Evolutionary conservation across 768 basidiomycete species (phyloP).

Genomic region (Hypholoma sublateritium): DNA sequence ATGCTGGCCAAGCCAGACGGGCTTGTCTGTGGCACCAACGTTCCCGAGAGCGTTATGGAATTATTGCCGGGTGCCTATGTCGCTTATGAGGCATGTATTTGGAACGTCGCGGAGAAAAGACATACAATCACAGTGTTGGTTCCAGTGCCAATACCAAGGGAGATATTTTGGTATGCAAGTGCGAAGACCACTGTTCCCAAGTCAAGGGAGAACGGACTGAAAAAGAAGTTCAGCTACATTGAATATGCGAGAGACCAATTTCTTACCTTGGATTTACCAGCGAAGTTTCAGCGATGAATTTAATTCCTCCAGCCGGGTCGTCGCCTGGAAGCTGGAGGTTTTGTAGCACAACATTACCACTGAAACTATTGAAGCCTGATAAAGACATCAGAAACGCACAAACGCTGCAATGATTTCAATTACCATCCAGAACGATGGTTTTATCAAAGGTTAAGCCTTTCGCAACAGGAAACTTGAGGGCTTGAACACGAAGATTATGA

Average conservation of each 20-base stretch:
- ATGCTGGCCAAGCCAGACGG: slow-evolving; percentile 45
- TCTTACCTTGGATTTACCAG: slow-evolving; percentile 57
- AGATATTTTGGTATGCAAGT: slow-evolving; percentile 55
- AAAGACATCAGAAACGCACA: not conserved
- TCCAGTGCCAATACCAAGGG: slow-evolving; percentile 56
- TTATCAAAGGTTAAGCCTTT: slow-evolving; percentile 69
- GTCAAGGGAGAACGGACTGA: slow-evolving; percentile 66
- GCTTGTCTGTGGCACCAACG: slow-evolving; percentile 52
- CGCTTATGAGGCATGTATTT: not conserved
- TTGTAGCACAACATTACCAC: slow-evolving; percentile 50
- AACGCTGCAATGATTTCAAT: not conserved
- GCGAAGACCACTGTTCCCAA: slow-evolving; percentile 68
- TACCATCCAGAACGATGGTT: slow-evolving; percentile 54
- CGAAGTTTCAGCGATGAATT: slow-evolving; percentile 57
- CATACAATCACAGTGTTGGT: slow-evolving; percentile 52
- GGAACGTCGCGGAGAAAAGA: not conserved
- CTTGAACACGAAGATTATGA: slow-evolving; percentile 58
- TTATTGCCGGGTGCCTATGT: slow-evolving; percentile 52
- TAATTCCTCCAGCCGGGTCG: slow-evolving; percentile 64
- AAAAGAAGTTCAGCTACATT: not conserved
- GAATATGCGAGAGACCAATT: not conserved
- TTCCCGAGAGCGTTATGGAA: slow-evolving; percentile 56
- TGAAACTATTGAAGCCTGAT: slow-evolving; percentile 61
- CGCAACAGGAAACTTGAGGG: slow-evolving; percentile 64
- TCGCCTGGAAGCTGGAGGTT: slow-evolving; percentile 69